Conservation (phyloP, 805 yeast genomes). For the Wickerhamomyces bisporus region DNA sequence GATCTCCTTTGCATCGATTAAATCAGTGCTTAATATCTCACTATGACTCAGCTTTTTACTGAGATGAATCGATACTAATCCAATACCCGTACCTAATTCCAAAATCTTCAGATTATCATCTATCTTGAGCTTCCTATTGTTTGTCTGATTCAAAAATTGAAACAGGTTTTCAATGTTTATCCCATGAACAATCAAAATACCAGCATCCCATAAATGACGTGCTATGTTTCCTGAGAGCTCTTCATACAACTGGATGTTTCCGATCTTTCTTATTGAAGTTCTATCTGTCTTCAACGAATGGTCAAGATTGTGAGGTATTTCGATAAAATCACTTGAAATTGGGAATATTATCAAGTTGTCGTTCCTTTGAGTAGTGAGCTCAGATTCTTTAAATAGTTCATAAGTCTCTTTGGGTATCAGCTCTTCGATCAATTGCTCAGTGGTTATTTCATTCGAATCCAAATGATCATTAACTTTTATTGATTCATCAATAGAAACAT, state of each 20-base stretch:
- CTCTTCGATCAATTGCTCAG: slow-evolving; percentile 9
- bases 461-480: slow-evolving; percentile 7
- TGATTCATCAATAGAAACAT: slow-evolving; percentile 5
- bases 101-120: slow-evolving; percentile 18
- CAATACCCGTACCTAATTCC: slow-evolving; percentile 41
- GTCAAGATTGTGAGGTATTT: slow-evolving; percentile 8
- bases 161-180: slow-evolving; percentile 5
- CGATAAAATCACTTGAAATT: slow-evolving; percentile 13
- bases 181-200: slow-evolving; percentile 19
- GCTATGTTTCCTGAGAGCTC: slow-evolving; percentile 37
- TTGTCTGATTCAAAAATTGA: slow-evolving; percentile 4
- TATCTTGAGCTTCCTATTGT: background rate
- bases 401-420: background rate
- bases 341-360: slow-evolving; percentile 9
- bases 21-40: slow-evolving; percentile 29
- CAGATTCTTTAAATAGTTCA: background rate
- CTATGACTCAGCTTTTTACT: slow-evolving; percentile 17
- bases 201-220: slow-evolving; percentile 40
- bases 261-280: slow-evolving; percentile 11
- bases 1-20: slow-evolving; percentile 33
- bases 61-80: slow-evolving; percentile 31
- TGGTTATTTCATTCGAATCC: slow-evolving; percentile 5
- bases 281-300: slow-evolving; percentile 16
- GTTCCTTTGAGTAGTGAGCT: background rate
- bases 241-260: slow-evolving; percentile 22